These are phyloP conservation scores for Carex scoparia DNA, from an alignment of 176 grass and related monocot genomes.

Conservation along the genomic window DNA sequence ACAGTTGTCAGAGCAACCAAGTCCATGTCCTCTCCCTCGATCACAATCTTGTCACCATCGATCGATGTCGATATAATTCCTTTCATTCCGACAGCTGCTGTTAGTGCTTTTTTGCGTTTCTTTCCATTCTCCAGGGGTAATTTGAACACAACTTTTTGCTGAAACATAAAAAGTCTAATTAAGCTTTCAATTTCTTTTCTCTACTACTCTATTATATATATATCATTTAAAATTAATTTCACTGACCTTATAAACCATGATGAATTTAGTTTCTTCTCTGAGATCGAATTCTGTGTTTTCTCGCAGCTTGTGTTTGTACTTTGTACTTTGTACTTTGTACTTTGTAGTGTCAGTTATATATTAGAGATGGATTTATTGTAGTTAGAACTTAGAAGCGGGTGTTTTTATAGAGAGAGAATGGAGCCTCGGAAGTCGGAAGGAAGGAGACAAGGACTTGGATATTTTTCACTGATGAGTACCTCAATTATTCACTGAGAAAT, in stretches of 20 bases:
- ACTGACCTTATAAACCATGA: neutral
- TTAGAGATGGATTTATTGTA: neutral
- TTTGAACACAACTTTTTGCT: neutral
- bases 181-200: neutral
- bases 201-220: too few species aligned
- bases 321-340: neutral
- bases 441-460: too few species aligned
- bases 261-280: neutral
- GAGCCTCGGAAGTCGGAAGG: neutral
- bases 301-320: neutral
- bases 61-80: neutral
- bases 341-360: neutral
- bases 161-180: neutral
- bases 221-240: too few species aligned
- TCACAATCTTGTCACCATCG: conserved; percentile 28
- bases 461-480: too few species aligned
- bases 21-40: conserved; percentile 45
- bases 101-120: neutral
- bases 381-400: too few species aligned
- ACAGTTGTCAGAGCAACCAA: neutral
- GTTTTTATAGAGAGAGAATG: neutral
- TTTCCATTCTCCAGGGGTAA: neutral
- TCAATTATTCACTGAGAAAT: too few species aligned
- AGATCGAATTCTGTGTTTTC: neutral
- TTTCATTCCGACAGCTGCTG: neutral